A percentile compares a stretch with the other conserved stretches of the same genome.
Conservation (phyloP, 495 filamentous ascomycete species). For the Xylaria castorea region DNA sequence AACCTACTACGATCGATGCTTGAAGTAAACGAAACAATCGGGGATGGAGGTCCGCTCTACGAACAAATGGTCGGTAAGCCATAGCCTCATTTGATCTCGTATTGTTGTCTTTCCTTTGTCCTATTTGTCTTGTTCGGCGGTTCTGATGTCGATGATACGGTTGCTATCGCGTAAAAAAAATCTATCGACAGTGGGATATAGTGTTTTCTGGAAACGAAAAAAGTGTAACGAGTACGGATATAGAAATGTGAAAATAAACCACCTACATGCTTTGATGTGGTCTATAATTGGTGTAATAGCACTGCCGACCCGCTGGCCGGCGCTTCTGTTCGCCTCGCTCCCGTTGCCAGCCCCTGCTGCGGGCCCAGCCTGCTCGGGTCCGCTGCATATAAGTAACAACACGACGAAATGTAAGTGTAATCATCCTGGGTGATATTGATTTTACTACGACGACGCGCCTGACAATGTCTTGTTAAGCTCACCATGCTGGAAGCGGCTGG, state of each 20-base stretch:
- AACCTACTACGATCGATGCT: not conserved
- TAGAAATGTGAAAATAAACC: not conserved
- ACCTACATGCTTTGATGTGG: not conserved
- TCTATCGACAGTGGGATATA: not conserved
- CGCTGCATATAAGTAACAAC: not conserved
- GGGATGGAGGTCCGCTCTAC: not conserved
- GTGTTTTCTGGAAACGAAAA: not conserved
- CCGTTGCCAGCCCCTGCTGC: not conserved
- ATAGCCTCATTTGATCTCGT: not conserved
- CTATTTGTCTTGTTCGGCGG: not conserved
- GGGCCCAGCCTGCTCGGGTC: not conserved
- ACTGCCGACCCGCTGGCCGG: conserved; percentile 1
- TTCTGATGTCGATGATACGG: not conserved
- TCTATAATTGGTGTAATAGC: conserved; percentile 14
- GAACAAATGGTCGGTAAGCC: not conserved
- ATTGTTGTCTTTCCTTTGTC: not conserved
- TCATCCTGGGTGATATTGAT: not conserved
- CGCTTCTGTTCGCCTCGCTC: not conserved
- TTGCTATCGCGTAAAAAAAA: not conserved
- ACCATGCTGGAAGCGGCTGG: not conserved
- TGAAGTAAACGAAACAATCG: not conserved
- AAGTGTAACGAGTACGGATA: not conserved
- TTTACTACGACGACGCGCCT: not conserved
- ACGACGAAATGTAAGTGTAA: not conserved
- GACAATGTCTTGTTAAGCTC: too few species aligned